Base-by-base conservation (phyloP, 768 basidiomycete genomes). In the Suillus decipiens region DNA sequence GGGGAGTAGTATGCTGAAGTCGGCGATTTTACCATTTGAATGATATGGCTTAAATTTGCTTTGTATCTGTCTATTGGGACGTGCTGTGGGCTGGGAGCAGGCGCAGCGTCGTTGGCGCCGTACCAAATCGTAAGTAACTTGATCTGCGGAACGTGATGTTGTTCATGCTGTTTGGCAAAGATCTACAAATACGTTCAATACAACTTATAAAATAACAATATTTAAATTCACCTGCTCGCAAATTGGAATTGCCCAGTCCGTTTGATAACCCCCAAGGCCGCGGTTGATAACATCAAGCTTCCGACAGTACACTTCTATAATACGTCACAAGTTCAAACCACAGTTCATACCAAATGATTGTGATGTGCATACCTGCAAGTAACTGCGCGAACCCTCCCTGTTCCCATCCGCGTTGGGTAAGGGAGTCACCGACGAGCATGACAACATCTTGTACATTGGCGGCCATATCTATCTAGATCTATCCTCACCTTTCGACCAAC, bases 201-300 rank as follows among this genome's bases (percentile, higher is more conserved):
- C 2, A 6, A 3, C 41, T 24, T 8, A 28, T 11, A 22, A 41
- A 19, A 19, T 17, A 1, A 17, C 0, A n/a, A 34, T 3, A 11
- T 34, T n/a, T 6, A 14, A 22, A 58, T 53, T 65, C 64, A 88
- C 92, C 82, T 89, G 87, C 69, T 91, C 83, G 62, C 96, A 84
- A 34, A 93, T 82, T 4, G 92, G 90, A 42, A 95, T 76, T 7
- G 82, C 88, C 95, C 94, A 96, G 39, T 89, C 86, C 1, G 93
- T 89, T 70, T 92, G 95, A 76, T 96, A 97, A 3, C 94, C 94
- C 36, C 85, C 81, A 34, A 88, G 79, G 1, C 95, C 95, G 55
- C 95, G 86, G 71, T 96, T 96, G 65, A 96, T 66, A 22, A 97
- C 86, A 70, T 97, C 95, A 37, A 95, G 75, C 73, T 88, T 92